Base-by-base conservation (phyloP, 2,329 filamentous ascomycete genomes). In the Curvularia hawaiiensis region DNA sequence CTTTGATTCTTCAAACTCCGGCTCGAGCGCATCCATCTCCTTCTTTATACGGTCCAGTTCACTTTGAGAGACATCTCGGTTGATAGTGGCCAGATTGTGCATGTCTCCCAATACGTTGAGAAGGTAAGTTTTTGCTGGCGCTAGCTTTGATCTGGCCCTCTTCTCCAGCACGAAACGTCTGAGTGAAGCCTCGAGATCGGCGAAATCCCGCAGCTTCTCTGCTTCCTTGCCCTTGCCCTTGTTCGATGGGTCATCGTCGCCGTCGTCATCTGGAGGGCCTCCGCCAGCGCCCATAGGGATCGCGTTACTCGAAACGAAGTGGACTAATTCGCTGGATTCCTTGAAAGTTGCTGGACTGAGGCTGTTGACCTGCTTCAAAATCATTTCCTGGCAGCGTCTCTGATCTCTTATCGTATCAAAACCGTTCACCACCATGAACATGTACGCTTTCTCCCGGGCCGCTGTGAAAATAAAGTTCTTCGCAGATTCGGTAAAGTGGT, bases 371-470 rank as follows among this genome's bases (percentile, higher is more conserved):
- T 98, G 94, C 68, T 97, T 92, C 58, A 99, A 77, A 49, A 99
- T 95, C 86, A 92, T 90, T 72, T 95, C 92, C 75, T 97, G 86
- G 75, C 94, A 98, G 58, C 94, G 85, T 58, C 91, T 84, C 80
- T 97, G 95, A 77, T 98, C 93, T 62, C 90, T 85, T 68, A 99
- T 98, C 60, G 90, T 90, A 77, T 99, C 95, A 70, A 92, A 99
- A 18, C 94, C 93, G 74, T 99, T 99, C 65, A 99, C 95, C 14
- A 99, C 95, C 77, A 99, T 96, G 76, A 99, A 99, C 61, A 99
- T 93, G 73, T 99, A 99, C 0, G 95, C 94, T 78, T 99, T 99
- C 73, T 99, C 95, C 40, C 94, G 88, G 0, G 95, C 95, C 1
- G 95, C 95, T 50, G 94, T 94, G 82, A 91, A 90, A 61, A 99